A percentile compares a stretch with the other conserved stretches of the same genome.
These are phyloP conservation scores for Linum lewisii DNA, from an alignment of 345 rosid genomes.

Conservation along the genomic window DNA sequence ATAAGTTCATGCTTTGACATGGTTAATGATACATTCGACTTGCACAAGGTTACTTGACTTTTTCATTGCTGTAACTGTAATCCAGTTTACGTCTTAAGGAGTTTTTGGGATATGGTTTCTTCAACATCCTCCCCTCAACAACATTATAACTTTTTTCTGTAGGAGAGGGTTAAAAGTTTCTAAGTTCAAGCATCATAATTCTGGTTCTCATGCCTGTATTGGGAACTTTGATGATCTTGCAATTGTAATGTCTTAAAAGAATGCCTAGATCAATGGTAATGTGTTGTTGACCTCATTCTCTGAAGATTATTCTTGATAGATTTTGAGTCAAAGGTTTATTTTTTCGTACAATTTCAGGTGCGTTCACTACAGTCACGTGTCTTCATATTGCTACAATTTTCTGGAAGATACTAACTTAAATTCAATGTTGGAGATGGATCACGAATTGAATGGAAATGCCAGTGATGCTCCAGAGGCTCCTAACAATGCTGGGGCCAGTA, in stretches of 20 bases:
- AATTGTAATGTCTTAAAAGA: conserved; percentile 18
- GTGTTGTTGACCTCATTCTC: not conserved
- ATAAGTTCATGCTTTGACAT: too few relatives aligned
- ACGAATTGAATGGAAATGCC: conserved; percentile 51
- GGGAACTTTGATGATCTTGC: conserved; percentile 24
- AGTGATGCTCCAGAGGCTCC: conserved; percentile 37
- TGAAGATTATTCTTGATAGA: not conserved
- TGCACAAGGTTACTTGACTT: too few relatives aligned
- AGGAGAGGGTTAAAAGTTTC: conserved; percentile 36
- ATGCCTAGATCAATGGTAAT: conserved; percentile 32
- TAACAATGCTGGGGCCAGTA: conserved; percentile 31
- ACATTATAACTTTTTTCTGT: conserved; percentile 10
- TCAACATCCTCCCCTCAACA: conserved; percentile 18
- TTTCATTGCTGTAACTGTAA: too few relatives aligned
- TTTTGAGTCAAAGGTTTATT: not conserved
- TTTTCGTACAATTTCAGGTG: conserved; percentile 22
- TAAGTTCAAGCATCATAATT: conserved; percentile 14
- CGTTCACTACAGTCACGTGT: conserved; percentile 16
- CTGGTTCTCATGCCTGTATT: conserved; percentile 16
- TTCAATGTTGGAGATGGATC: conserved; percentile 39
- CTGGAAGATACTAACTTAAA: conserved; percentile 30
- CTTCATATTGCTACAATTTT: conserved; percentile 25
- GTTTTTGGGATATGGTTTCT: conserved; percentile 39
- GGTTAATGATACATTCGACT: too few relatives aligned
- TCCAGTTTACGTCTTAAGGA: too few relatives aligned